Evolutionary conservation across 2,329 filamentous ascomycete genomes (phyloP).

Genomic region (Scopulariopsis brevicaulis): DNA sequence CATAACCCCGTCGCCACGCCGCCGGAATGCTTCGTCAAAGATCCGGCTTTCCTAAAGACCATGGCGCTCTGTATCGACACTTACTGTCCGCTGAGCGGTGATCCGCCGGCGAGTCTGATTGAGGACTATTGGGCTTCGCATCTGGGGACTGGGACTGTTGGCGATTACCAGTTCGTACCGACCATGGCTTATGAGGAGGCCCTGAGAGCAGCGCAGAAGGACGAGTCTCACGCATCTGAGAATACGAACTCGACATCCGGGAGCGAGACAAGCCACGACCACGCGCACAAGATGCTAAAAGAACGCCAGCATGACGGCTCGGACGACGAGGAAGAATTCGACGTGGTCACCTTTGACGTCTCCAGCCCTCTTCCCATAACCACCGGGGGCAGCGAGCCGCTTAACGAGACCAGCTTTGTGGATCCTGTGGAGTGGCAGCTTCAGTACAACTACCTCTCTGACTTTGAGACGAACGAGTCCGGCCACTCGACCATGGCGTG

Average conservation of each 20-base stretch:
- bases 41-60: slow-evolving; percentile 17
- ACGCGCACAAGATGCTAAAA: neutral
- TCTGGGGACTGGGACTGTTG: slow-evolving; percentile 15
- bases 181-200: slow-evolving; percentile 16
- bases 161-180: slow-evolving; percentile 11
- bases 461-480: slow-evolving; percentile 34
- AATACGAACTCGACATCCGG: neutral
- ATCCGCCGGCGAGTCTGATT: slow-evolving; percentile 8
- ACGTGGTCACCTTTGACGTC: slow-evolving; percentile 5
- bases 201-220: slow-evolving; percentile 10
- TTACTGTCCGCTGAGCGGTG: slow-evolving; percentile 14
- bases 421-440: slow-evolving; percentile 15
- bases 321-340: neutral
- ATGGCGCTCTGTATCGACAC: slow-evolving; percentile 21
- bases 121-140: slow-evolving; percentile 18
- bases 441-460: slow-evolving; percentile 38
- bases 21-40: slow-evolving; percentile 15
- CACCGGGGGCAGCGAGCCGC: slow-evolving; percentile 11
- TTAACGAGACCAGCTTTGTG: slow-evolving; percentile 21
- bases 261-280: neutral
- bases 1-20: slow-evolving; percentile 13
- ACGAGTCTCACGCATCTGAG: slow-evolving; percentile 9
- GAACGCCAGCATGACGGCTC: slow-evolving; percentile 8
- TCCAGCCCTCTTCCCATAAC: slow-evolving; percentile 11
- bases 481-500: slow-evolving; percentile 14